Percentiles rank a stretch among this genome's conserved stretches.
phyloP scores from a whole-genome alignment of 345 rosid genomes.

The Eucalyptus shirleyi region DNA sequence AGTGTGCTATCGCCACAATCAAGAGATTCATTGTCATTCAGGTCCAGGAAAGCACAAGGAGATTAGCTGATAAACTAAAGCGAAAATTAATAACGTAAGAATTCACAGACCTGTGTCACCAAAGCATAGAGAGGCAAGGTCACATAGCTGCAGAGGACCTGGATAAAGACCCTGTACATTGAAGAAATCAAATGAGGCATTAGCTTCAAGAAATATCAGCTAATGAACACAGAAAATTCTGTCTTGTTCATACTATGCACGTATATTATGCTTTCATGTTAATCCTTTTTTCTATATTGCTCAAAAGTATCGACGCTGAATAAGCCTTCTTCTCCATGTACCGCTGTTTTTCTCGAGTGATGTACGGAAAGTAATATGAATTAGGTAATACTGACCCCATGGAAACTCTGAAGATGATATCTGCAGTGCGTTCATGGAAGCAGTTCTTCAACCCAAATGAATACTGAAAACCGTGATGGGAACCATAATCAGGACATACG shows the following conservation, averaged over 20 bases:
- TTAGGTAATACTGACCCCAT: slow-evolving; percentile 24
- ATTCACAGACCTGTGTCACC: slow-evolving; percentile 28
- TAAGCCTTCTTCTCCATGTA: not conserved
- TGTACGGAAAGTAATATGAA: not conserved
- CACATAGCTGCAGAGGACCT: slow-evolving; percentile 40
- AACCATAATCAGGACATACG: not conserved
- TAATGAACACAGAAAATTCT: not conserved
- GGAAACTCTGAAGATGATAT: slow-evolving; percentile 20
- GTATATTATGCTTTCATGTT: not conserved
- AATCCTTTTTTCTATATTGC: not conserved
- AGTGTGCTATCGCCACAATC: not conserved
- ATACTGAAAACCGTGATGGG: slow-evolving; percentile 6
- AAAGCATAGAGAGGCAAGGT: slow-evolving; percentile 47
- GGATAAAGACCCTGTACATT: slow-evolving; percentile 18
- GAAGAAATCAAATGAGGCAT: not conserved
- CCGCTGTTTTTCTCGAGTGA: not conserved
- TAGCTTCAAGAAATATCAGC: not conserved
- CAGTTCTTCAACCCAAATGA: slow-evolving; percentile 10
- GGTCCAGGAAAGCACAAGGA: not conserved
- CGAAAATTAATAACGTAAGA: not conserved
- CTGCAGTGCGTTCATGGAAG: slow-evolving; percentile 13
- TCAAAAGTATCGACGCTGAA: not conserved
- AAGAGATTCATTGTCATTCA: not conserved
- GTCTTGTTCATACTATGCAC: not conserved
- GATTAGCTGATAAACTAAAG: not conserved